Conservation (phyloP, 148 eudicot genomes). For the Tetragonia tetragonoides region DNA sequence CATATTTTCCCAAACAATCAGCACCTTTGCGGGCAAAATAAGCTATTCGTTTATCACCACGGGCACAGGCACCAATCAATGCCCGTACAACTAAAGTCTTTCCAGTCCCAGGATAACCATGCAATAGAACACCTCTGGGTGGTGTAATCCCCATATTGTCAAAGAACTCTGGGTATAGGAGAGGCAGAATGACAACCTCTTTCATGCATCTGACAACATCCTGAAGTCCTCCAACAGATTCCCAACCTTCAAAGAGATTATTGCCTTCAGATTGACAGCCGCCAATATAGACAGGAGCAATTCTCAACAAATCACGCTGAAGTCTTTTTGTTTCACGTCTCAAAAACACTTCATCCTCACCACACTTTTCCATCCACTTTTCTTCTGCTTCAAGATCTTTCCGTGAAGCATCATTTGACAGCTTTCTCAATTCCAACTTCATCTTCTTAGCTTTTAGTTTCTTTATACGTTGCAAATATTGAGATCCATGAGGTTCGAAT, state of each 20-base stretch:
- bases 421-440: conserved; percentile 77
- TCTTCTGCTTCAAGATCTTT: conserved; percentile 95
- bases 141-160: conserved; percentile 84
- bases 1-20: conserved; percentile 96
- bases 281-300: conserved; percentile 88
- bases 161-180: conserved; percentile 84
- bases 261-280: conserved; percentile 57
- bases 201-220: conserved; percentile 83
- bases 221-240: conserved; percentile 96
- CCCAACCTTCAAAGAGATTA: conserved; percentile 74
- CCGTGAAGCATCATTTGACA: conserved; percentile 73
- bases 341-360: conserved; percentile 95
- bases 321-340: conserved; percentile 95
- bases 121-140: conserved; percentile 94
- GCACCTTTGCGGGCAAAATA: conserved; percentile 99
- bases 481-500: conserved; percentile 79
- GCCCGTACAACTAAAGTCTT: conserved; percentile 90
- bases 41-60: conserved; percentile 84
- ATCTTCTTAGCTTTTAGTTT: conserved; percentile 76
- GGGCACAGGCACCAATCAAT: conserved; percentile 90
- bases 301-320: conserved; percentile 86
- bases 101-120: conserved; percentile 98
- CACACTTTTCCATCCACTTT: conserved; percentile 93
- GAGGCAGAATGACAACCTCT: conserved; percentile 92
- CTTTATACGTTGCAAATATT: conserved; percentile 52